Percentiles rank a stretch among this genome's conserved stretches.
Conservation (phyloP, 257 asterid genomes). For the Solanum microdontum region DNA sequence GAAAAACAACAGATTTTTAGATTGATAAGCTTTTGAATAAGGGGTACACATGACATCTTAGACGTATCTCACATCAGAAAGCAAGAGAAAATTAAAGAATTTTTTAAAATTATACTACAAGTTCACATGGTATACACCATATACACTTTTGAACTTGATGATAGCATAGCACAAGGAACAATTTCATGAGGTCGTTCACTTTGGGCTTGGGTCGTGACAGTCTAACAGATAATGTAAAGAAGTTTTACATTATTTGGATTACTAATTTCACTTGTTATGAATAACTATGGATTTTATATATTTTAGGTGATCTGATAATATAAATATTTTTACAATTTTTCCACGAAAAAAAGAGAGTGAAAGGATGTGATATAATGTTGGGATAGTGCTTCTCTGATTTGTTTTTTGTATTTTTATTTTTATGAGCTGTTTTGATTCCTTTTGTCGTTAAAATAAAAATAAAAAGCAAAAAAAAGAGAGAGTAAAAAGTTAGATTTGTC, state of each 20-base stretch:
- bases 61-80: not conserved
- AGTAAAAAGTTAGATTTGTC: not conserved
- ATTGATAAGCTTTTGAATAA: not conserved
- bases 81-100: rapidly evolving
- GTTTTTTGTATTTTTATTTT: not conserved
- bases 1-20: not conserved
- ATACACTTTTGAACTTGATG: not conserved
- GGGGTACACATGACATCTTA: not conserved
- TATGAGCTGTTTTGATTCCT: conserved; percentile 3
- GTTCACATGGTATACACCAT: not conserved
- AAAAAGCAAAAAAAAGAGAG: not conserved
- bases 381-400: not conserved
- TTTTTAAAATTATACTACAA: not conserved
- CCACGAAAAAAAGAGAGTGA: not conserved
- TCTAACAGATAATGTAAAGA: not conserved
- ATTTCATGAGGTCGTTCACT: not conserved
- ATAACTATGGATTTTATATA: not conserved
- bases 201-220: not conserved
- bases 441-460: not conserved
- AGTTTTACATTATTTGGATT: not conserved
- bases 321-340: not conserved
- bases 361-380: not conserved
- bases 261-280: not conserved
- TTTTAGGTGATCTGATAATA: rapidly evolving
- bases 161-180: not conserved